Evolutionary conservation across 129 eudicot species (phyloP).

Genomic region (Tagetes erecta): DNA sequence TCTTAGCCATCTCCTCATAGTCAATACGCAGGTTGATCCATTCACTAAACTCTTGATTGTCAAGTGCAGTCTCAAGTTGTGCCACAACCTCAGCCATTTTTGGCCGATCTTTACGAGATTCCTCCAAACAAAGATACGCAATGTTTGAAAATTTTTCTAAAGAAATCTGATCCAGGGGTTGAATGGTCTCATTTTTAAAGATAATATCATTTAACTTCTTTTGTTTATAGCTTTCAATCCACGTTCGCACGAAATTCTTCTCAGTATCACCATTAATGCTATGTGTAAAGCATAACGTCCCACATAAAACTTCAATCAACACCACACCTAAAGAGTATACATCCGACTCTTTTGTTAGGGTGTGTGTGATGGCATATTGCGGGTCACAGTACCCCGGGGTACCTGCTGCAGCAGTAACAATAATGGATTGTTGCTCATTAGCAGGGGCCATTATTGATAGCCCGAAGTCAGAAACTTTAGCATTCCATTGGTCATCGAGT

Average conservation of each 20-base stretch:
- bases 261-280: background rate
- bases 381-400: slow-evolving; percentile 15
- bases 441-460: slow-evolving; percentile 7
- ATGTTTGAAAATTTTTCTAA: slow-evolving; percentile 18
- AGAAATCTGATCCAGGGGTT: background rate
- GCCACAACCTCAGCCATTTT: slow-evolving; percentile 11
- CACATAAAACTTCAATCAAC: background rate
- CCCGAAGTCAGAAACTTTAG: slow-evolving; percentile 37
- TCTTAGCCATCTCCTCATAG: background rate
- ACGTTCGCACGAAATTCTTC: background rate
- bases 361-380: background rate
- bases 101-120: slow-evolving; percentile 21
- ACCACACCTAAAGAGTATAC: slow-evolving; percentile 10
- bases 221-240: slow-evolving; percentile 14
- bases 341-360: background rate
- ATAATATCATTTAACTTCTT: slow-evolving; percentile 2
- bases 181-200: background rate
- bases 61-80: slow-evolving; percentile 19
- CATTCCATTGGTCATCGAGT: slow-evolving; percentile 30
- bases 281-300: background rate
- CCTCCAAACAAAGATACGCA: slow-evolving; percentile 14
- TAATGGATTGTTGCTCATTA: background rate
- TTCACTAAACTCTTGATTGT: background rate
- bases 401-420: background rate
- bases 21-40: background rate